Evolutionary conservation across 2,329 filamentous ascomycete genomes (phyloP).

Genomic region (Phyllosticta citriasiana): DNA sequence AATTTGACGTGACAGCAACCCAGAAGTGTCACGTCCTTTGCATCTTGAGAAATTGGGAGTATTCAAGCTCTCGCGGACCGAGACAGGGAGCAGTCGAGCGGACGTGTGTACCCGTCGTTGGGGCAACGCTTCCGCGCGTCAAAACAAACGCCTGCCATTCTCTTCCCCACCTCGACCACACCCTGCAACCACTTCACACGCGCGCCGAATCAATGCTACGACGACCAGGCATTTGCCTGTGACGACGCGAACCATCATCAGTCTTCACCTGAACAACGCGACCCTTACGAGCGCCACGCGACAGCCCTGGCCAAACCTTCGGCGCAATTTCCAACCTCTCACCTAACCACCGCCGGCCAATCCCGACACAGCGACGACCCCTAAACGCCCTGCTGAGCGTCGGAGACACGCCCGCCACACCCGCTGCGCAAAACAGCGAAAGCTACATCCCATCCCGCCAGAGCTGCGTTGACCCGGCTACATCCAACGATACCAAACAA

Average conservation of each 20-base stretch:
- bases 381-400: background rate
- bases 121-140: background rate
- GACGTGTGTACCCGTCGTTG: background rate
- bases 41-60: no score
- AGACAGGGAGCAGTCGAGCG: background rate
- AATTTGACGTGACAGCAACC: no score
- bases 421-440: background rate
- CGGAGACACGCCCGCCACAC: background rate
- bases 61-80: no score
- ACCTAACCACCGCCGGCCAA: background rate
- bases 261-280: background rate
- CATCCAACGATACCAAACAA: conserved; percentile 1
- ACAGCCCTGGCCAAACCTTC: background rate
- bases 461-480: background rate
- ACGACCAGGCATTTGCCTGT: background rate
- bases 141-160: background rate
- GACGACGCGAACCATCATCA: background rate
- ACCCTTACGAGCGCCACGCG: background rate
- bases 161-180: background rate
- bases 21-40: no score
- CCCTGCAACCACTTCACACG: background rate
- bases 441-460: background rate
- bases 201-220: background rate
- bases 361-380: background rate
- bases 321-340: background rate